Evolutionary conservation across 495 filamentous ascomycete genomes (phyloP).

Genomic region (Endocarpon pusillum): DNA sequence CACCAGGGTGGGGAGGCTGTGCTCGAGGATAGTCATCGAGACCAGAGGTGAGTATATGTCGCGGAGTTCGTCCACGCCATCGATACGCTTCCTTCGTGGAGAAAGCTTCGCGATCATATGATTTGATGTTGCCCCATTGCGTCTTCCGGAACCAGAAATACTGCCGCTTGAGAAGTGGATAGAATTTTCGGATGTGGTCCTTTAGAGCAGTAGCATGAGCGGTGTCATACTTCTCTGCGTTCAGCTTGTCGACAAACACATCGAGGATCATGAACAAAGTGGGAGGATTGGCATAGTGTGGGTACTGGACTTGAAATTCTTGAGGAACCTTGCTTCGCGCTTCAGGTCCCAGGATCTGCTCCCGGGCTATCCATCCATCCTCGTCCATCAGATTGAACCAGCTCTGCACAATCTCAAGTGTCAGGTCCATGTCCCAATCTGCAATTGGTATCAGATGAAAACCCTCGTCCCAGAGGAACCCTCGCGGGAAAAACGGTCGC

Average conservation of each 20-base stretch:
- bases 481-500: constrained; percentile 86
- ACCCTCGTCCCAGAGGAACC: constrained; percentile 96
- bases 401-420: constrained; percentile 80
- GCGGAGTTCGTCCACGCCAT: constrained; percentile 79
- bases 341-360: constrained; percentile 90
- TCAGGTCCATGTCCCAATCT: constrained; percentile 86
- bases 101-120: constrained; percentile 75
- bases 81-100: constrained; percentile 82
- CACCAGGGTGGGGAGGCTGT: constrained; percentile 92
- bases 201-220: constrained; percentile 43
- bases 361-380: constrained; percentile 92
- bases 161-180: constrained; percentile 82
- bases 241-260: constrained; percentile 60
- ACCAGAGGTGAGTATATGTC: constrained; percentile 81
- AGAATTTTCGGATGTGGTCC: constrained; percentile 57
- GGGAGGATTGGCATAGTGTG: constrained; percentile 96
- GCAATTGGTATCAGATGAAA: constrained; percentile 86
- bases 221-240: constrained; percentile 16
- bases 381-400: constrained; percentile 96
- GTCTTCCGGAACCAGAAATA: constrained; percentile 91
- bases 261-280: constrained; percentile 85
- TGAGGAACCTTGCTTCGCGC: constrained; percentile 85
- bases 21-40: constrained; percentile 91
- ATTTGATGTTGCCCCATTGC: constrained; percentile 75
- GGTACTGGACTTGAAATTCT: constrained; percentile 95